phyloP scores from a whole-genome alignment of 495 filamentous ascomycete species.

The Penicillium egyptiacum region DNA sequence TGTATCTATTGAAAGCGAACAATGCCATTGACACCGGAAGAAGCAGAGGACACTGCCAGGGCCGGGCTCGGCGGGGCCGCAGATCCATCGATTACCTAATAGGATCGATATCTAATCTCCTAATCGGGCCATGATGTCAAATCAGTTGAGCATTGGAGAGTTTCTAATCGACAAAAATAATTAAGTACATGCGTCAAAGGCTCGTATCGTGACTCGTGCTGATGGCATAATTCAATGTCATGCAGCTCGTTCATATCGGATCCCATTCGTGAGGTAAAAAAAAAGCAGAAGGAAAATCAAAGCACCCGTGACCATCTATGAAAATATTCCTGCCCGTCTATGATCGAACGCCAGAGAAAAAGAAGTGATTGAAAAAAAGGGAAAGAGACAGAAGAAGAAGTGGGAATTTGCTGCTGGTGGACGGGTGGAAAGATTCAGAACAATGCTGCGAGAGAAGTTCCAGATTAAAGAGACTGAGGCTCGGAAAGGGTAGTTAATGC shows the following conservation, averaged over 20 bases:
- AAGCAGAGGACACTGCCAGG: too few species aligned
- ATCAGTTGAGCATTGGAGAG: neutral
- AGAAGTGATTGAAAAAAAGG: neutral
- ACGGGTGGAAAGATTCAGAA: neutral
- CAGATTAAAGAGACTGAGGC: neutral
- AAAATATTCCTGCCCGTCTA: slow-evolving; percentile 22
- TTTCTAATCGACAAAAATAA: slow-evolving; percentile 1
- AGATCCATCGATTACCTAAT: neutral
- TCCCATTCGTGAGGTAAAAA: slow-evolving; percentile 11
- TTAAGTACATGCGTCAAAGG: slow-evolving; percentile 15
- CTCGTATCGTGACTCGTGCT: slow-evolving; percentile 21
- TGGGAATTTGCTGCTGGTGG: neutral
- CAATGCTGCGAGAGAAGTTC: neutral
- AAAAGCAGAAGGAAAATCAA: slow-evolving; percentile 20
- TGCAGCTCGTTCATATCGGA: slow-evolving; percentile 13
- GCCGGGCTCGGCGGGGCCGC: too few species aligned
- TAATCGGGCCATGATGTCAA: slow-evolving; percentile 1
- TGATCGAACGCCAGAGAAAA: slow-evolving; percentile 25
- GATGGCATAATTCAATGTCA: slow-evolving; percentile 13
- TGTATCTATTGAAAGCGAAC: neutral
- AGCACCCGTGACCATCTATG: slow-evolving; percentile 27
- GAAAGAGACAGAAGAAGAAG: neutral
- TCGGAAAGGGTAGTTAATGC: neutral
- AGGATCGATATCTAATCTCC: slow-evolving; percentile 1
- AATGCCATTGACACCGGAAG: slow-evolving; percentile 6